A percentile compares a stretch with the other conserved stretches of the same genome.
Conservation (phyloP, 2,329 filamentous ascomycete species). For the Tolypocladium ovalisporum region DNA sequence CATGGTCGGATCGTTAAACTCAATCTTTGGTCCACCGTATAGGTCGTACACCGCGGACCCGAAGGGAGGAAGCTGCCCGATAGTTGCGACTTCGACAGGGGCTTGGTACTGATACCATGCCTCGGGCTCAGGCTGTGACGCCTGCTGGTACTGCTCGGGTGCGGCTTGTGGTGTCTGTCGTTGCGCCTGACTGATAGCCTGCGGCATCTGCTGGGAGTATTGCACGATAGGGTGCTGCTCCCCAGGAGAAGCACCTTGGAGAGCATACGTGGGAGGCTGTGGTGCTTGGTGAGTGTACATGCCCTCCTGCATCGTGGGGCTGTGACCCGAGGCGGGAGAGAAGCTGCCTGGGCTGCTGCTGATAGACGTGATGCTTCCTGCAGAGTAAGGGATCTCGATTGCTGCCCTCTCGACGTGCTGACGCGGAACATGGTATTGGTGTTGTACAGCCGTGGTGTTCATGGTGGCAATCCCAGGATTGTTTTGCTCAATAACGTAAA, state of each 20-base stretch:
- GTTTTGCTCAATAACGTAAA: slow-evolving; percentile 50
- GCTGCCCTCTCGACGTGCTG: slow-evolving; percentile 34
- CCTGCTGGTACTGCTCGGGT: slow-evolving; percentile 22
- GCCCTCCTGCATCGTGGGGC: slow-evolving; percentile 40
- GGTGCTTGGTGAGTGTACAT: slow-evolving; percentile 47
- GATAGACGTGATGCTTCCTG: slow-evolving; percentile 36
- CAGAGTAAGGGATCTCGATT: slow-evolving; percentile 40
- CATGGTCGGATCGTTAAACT: slow-evolving; percentile 46
- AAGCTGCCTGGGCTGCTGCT: slow-evolving; percentile 50
- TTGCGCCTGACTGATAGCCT: slow-evolving; percentile 23
- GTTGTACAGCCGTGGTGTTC: slow-evolving; percentile 39
- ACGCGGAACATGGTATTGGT: slow-evolving; percentile 40
- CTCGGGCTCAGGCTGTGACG: slow-evolving; percentile 31
- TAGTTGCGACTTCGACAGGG: slow-evolving; percentile 45
- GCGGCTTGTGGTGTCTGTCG: slow-evolving; percentile 11
- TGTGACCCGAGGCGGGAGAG: slow-evolving; percentile 43
- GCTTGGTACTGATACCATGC: slow-evolving; percentile 49
- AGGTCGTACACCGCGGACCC: slow-evolving; percentile 39
- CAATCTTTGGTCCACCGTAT: slow-evolving; percentile 41
- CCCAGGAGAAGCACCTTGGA: slow-evolving; percentile 36
- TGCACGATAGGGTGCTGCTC: slow-evolving; percentile 32
- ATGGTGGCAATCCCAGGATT: slow-evolving; percentile 53
- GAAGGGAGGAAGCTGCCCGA: slow-evolving; percentile 40
- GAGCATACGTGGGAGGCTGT: slow-evolving; percentile 35
- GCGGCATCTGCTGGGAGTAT: slow-evolving; percentile 31